Evolutionary conservation across 805 yeast species (phyloP).

Genomic region (Kodamaea hsintzibuensis): DNA sequence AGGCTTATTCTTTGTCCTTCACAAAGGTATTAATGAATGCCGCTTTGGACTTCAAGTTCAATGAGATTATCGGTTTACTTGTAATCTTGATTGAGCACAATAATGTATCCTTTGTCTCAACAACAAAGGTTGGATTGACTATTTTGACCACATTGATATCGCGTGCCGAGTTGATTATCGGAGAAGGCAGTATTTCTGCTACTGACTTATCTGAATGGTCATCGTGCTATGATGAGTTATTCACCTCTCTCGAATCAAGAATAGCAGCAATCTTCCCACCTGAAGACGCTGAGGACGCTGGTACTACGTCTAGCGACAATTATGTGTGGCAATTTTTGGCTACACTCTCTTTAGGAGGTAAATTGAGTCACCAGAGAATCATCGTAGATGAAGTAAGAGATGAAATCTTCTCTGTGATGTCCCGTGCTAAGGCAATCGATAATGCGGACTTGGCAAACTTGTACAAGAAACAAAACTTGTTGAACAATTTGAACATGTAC

Average conservation of each 20-base stretch:
- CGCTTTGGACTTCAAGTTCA: slow-evolving; percentile 76
- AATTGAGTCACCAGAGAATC: slow-evolving; percentile 85
- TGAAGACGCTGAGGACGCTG: slow-evolving; percentile 56
- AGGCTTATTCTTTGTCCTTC: slow-evolving; percentile 75
- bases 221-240: slow-evolving; percentile 75
- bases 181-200: slow-evolving; percentile 64
- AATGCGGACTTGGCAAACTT: slow-evolving; percentile 47
- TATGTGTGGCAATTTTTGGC: slow-evolving; percentile 98
- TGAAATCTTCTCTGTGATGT: slow-evolving; percentile 86
- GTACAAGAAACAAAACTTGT: slow-evolving; percentile 55
- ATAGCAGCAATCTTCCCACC: slow-evolving; percentile 77
- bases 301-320: slow-evolving; percentile 38
- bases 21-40: slow-evolving; percentile 82
- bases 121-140: slow-evolving; percentile 80
- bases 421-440: slow-evolving; percentile 65
- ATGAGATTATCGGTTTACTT: slow-evolving; percentile 75
- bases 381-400: slow-evolving; percentile 93
- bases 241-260: slow-evolving; percentile 76
- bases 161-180: slow-evolving; percentile 87
- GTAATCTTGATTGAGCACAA: slow-evolving; percentile 69
- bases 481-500: slow-evolving; percentile 84
- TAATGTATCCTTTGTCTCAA: slow-evolving; percentile 65
- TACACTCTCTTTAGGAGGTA: slow-evolving; percentile 87
- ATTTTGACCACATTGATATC: slow-evolving; percentile 87
- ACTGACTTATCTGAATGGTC: slow-evolving; percentile 72